Evolutionary conservation across 2,329 filamentous ascomycete species (phyloP).

Genomic region (Dendryphion nanum): DNA sequence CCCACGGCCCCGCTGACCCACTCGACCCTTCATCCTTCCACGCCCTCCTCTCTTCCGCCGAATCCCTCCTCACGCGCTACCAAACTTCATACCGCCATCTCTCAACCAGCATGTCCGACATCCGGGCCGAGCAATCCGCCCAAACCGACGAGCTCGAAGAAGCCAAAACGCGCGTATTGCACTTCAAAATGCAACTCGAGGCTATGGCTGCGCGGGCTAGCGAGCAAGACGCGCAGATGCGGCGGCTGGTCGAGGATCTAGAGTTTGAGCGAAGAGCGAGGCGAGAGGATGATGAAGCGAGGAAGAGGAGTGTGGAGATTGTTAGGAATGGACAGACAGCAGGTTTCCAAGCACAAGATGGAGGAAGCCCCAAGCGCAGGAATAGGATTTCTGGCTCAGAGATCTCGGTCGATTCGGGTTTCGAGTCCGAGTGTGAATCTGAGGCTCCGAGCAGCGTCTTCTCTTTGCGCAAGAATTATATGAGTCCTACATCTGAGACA

Average conservation of each 20-base stretch:
- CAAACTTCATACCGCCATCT: constrained; percentile 55
- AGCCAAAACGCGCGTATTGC: constrained; percentile 55
- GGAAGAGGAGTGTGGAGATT: constrained; percentile 30
- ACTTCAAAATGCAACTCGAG: constrained; percentile 61
- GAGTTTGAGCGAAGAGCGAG: constrained; percentile 32
- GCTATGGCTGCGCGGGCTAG: constrained; percentile 56
- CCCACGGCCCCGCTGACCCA: constrained; percentile 49
- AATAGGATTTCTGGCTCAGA: constrained; percentile 36
- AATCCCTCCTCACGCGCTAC: constrained; percentile 53
- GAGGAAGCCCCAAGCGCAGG: constrained; percentile 19
- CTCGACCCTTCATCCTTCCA: constrained; percentile 56
- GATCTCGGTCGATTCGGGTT: constrained; percentile 55
- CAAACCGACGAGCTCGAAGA: constrained; percentile 63
- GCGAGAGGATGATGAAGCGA: constrained; percentile 35
- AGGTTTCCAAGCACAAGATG: constrained; percentile 4
- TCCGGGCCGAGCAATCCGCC: constrained; percentile 54
- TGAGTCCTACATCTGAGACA: constrained; percentile 36
- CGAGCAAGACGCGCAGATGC: constrained; percentile 57
- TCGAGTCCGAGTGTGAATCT: constrained; percentile 58
- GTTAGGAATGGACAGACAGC: constrained; percentile 14
- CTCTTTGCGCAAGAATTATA: constrained; percentile 38
- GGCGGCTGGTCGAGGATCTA: constrained; percentile 32
- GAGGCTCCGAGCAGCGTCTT: constrained; percentile 44
- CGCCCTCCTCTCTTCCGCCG: constrained; percentile 56
- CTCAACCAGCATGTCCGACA: constrained; percentile 46